Conservation (phyloP, 2,329 filamentous ascomycete species). For the Phialocephala subalpina region DNA sequence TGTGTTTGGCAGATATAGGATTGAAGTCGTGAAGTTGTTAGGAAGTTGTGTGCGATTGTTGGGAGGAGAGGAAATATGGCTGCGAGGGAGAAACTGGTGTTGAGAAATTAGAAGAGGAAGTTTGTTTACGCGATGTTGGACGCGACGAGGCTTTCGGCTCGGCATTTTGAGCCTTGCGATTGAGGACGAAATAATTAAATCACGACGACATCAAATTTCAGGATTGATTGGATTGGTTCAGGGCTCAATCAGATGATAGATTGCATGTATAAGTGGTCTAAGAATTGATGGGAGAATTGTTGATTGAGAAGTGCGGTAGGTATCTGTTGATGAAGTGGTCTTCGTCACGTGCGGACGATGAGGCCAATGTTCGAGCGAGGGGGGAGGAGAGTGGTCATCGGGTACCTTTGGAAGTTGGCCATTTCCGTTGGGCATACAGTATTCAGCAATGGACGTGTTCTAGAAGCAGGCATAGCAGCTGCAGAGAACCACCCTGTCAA, state of each 20-base stretch:
- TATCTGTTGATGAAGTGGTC: neutral
- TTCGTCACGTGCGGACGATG: too few species aligned
- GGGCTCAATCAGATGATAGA: neutral
- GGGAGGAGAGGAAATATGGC: neutral
- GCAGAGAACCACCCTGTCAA: too few species aligned
- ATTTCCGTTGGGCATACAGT: too few species aligned
- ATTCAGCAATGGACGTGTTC: neutral
- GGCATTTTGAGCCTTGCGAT: constrained; percentile 4
- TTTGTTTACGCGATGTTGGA: constrained; percentile 22
- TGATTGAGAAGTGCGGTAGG: neutral
- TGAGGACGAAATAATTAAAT: neutral
- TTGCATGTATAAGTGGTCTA: neutral
- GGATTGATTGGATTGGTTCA: neutral
- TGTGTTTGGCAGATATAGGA: neutral
- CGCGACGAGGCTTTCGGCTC: constrained; percentile 13
- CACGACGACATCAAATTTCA: neutral
- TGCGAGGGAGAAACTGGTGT: neutral
- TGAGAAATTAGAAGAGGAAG: constrained; percentile 11
- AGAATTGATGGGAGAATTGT: neutral
- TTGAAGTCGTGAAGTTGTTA: neutral
- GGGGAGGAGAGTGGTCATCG: too few species aligned
- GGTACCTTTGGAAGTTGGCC: too few species aligned
- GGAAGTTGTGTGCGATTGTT: neutral
- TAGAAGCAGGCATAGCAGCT: neutral
- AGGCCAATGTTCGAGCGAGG: too few species aligned